Evolutionary conservation across 2,329 filamentous ascomycete genomes (phyloP).

Genomic region (Epichloe elymi): DNA sequence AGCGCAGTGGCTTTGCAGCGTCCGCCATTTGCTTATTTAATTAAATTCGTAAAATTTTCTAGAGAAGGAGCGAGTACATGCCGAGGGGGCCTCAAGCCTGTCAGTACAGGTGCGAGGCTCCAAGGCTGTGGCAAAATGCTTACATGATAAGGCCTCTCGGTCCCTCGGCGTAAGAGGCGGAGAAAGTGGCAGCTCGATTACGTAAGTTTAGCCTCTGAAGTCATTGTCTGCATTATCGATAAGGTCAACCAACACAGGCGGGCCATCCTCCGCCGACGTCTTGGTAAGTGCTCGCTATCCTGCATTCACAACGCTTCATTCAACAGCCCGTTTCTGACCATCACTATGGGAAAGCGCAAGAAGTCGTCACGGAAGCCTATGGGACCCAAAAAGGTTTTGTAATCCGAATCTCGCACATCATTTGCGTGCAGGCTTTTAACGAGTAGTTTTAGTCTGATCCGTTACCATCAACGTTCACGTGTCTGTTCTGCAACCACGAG

Average conservation of each 20-base stretch:
- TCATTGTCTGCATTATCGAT: neutral
- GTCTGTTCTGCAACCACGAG: constrained; percentile 97
- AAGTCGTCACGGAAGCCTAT: constrained; percentile 74
- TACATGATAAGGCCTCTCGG: too few species aligned
- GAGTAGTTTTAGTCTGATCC: constrained; percentile 43
- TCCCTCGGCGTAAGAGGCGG: too few species aligned
- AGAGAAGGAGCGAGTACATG: too few species aligned
- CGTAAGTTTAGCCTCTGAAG: too few species aligned
- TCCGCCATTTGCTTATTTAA: too few species aligned
- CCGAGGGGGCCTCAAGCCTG: too few species aligned
- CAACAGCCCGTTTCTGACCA: neutral
- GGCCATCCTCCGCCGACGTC: neutral
- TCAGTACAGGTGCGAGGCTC: too few species aligned
- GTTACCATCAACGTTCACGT: constrained; percentile 76
- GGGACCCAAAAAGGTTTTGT: constrained; percentile 64
- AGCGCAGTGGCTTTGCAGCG: too few species aligned
- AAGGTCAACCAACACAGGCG: neutral
- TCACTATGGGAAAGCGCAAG: constrained; percentile 78
- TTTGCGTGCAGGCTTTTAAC: neutral
- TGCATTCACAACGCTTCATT: neutral
- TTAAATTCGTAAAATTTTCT: too few species aligned
- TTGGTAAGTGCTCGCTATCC: too few species aligned
- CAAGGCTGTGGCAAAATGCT: too few species aligned
- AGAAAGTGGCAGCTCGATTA: too few species aligned
- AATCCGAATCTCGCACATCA: neutral